Percentiles rank a stretch among this genome's conserved stretches.
Conservation (phyloP, 2,329 filamentous ascomycete species). For the Trichophyton verrucosum region DNA sequence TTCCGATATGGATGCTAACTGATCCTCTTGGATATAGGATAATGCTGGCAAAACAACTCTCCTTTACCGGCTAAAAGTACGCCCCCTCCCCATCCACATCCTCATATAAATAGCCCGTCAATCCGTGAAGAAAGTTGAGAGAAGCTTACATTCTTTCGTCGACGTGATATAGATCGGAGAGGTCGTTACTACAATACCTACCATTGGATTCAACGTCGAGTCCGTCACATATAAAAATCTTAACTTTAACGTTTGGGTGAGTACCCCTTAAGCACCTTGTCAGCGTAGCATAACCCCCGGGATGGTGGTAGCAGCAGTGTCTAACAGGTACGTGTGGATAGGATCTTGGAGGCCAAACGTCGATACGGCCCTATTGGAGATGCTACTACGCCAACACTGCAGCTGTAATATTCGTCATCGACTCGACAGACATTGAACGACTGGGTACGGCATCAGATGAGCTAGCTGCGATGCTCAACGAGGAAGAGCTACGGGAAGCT, state of each 20-base stretch:
- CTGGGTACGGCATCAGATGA: conserved; percentile 87
- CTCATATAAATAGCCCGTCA: neutral
- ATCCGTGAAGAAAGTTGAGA: neutral
- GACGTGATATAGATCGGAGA: conserved; percentile 64
- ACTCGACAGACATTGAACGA: conserved; percentile 93
- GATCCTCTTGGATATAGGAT: conserved; percentile 48
- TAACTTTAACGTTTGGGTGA: conserved; percentile 96
- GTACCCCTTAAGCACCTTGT: conserved; percentile 17
- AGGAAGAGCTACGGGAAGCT: conserved; percentile 90
- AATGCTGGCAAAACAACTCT: conserved; percentile 98
- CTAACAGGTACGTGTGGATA: conserved; percentile 22
- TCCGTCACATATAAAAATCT: conserved; percentile 97
- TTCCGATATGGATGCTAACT: conserved; percentile 9
- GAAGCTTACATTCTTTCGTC: neutral
- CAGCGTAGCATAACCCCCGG: neutral
- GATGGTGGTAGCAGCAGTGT: neutral
- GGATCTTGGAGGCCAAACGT: conserved; percentile 96
- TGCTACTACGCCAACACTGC: conserved; percentile 99
- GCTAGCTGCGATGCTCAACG: conserved; percentile 85
- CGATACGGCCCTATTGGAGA: conserved; percentile 95
- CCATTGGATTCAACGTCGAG: conserved; percentile 98
- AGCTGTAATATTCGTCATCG: conserved; percentile 96
- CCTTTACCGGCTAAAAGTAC: conserved; percentile 86
- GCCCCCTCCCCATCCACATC: conserved; percentile 3
- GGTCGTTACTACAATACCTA: conserved; percentile 97